A percentile compares a stretch with the other conserved stretches of the same genome.
Evolutionary conservation across 2,329 filamentous ascomycete genomes (phyloP).

Genomic region (Amauroascus niger): DNA sequence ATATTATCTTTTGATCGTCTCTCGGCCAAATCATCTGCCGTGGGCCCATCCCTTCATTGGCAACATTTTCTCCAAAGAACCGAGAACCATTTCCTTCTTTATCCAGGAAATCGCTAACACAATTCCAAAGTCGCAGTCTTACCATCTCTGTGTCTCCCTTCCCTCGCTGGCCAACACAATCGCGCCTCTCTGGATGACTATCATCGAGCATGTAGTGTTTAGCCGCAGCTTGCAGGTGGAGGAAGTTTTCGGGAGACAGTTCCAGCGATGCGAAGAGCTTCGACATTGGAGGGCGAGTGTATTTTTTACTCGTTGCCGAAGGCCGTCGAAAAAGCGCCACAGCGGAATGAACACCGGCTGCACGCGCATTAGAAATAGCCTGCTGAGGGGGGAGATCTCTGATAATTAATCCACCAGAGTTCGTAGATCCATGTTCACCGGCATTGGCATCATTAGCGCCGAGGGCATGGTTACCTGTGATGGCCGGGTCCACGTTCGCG

Average conservation of each 20-base stretch:
- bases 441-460: not conserved
- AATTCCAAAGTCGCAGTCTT: slow-evolving; percentile 48
- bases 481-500: slow-evolving; percentile 19
- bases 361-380: slow-evolving; percentile 37
- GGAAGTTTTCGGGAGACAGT: slow-evolving; percentile 47
- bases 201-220: slow-evolving; percentile 50
- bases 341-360: slow-evolving; percentile 45
- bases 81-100: slow-evolving; percentile 43
- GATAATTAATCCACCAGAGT: slow-evolving; percentile 24
- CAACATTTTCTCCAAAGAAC: slow-evolving; percentile 43
- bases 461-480: slow-evolving; percentile 9
- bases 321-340: slow-evolving; percentile 45
- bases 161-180: slow-evolving; percentile 49
- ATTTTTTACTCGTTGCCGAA: slow-evolving; percentile 43
- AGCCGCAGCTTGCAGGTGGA: slow-evolving; percentile 47
- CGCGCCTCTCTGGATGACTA: slow-evolving; percentile 45
- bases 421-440: slow-evolving; percentile 4
- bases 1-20: slow-evolving; percentile 47
- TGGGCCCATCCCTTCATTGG: slow-evolving; percentile 32
- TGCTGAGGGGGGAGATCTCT: slow-evolving; percentile 30
- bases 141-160: slow-evolving; percentile 49
- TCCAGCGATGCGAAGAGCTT: slow-evolving; percentile 49
- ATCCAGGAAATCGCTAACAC: slow-evolving; percentile 46
- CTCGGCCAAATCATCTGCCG: slow-evolving; percentile 45
- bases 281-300: slow-evolving; percentile 49